These are phyloP conservation scores for Fusarium palustre DNA, from an alignment of 2,329 filamentous ascomycete genomes.

Conservation along the genomic window DNA sequence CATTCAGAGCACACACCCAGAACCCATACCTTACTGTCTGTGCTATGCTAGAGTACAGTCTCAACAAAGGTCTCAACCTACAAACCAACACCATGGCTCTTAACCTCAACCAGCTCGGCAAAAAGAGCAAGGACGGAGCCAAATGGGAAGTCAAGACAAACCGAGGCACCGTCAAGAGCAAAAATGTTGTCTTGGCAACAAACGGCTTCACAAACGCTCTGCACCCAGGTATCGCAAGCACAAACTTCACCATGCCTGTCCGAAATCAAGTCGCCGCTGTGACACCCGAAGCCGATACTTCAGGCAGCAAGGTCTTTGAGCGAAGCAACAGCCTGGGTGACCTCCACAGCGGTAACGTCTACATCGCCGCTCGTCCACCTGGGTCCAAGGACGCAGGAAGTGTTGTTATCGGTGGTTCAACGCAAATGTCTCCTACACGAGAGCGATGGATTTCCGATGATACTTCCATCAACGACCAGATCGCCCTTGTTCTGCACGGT, in stretches of 20 bases:
- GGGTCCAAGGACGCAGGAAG: conserved; percentile 17
- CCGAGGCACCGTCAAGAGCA: conserved; percentile 21
- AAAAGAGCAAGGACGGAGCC: conserved; percentile 1
- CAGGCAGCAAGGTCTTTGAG: background rate
- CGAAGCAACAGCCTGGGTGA: conserved; percentile 18
- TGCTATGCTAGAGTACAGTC: conserved; percentile 20
- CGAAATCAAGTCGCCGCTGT: conserved; percentile 23
- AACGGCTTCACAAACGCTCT: conserved; percentile 29
- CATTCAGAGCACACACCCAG: conserved; percentile 28
- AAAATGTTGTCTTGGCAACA: conserved; percentile 27
- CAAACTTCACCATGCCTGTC: conserved; percentile 30
- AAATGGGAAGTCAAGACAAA: conserved; percentile 29
- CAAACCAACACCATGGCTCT: conserved; percentile 33
- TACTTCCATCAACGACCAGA: conserved; percentile 23
- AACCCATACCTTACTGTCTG: conserved; percentile 29
- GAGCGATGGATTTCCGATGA: conserved; percentile 19
- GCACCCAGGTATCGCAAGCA: conserved; percentile 19
- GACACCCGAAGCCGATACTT: conserved; percentile 1
- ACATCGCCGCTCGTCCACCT: conserved; percentile 21
- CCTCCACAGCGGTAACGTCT: conserved; percentile 23
- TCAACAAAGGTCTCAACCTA: conserved; percentile 18
- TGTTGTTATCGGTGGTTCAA: conserved; percentile 18
- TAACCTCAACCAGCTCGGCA: conserved; percentile 15
- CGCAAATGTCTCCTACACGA: conserved; percentile 20
- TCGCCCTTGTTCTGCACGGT: conserved; percentile 12